Conservation (phyloP, 169 alveolate species). For the Plasmodium malariae region DNA sequence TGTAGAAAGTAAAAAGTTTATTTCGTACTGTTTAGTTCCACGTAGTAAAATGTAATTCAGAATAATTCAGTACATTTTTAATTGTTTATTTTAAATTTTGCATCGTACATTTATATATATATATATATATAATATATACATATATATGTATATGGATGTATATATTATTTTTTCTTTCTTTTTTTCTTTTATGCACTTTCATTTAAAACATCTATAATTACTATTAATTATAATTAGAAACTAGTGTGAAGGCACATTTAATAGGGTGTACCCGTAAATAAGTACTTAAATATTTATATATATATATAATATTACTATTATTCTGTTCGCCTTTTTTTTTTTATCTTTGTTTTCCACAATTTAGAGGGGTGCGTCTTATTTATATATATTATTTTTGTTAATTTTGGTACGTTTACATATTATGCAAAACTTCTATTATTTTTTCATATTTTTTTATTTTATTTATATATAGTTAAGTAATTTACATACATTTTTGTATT, state of each 20-base stretch:
- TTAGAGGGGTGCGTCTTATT: slow-evolving; percentile 40
- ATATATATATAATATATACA: background rate
- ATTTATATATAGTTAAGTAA: slow-evolving; percentile 1
- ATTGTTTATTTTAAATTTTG: slow-evolving; percentile 4
- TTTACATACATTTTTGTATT: slow-evolving; percentile 19
- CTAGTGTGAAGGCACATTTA: background rate
- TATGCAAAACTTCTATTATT: background rate
- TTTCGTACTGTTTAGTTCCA: background rate
- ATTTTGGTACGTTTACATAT: background rate
- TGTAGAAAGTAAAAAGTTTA: background rate
- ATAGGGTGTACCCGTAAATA: background rate
- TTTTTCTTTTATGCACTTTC: background rate
- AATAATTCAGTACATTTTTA: background rate
- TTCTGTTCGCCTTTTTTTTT: slow-evolving; percentile 1
- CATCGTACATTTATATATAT: slow-evolving; percentile 7
- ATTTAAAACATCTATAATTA: background rate
- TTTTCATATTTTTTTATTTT: background rate
- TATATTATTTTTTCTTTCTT: slow-evolving; percentile 10
- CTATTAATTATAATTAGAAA: background rate
- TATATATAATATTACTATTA: background rate
- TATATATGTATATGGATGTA: background rate
- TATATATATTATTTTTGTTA: background rate
- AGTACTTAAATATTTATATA: background rate
- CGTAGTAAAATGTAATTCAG: slow-evolving; percentile 1
- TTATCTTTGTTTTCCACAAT: slow-evolving; percentile 18